Base-by-base conservation (phyloP, 1,139 yeast genomes). In the Lodderomyces theae region DNA sequence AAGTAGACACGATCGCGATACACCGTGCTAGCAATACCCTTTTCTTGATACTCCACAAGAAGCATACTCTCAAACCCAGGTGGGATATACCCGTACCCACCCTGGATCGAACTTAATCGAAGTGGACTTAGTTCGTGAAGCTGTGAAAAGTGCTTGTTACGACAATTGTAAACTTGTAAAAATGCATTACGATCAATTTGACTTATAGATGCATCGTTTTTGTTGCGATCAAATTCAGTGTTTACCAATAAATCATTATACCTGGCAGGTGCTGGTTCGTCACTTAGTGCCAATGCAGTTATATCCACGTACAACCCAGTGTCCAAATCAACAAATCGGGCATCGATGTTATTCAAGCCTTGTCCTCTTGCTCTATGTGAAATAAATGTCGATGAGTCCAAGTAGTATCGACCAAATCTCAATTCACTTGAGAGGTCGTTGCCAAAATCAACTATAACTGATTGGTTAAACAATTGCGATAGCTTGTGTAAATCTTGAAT, bases 281-380 rank as follows among this genome's bases (percentile, higher is more conserved):
- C 61, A 26, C 71, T 61, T 11, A 70, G 44, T 19, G 79, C 70
- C 39, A 79, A 57, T 0, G 77, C 84, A 2, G 84, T 79, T 21
- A 79, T 74, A 60, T 86, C 96, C 42, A 87, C 75, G 56, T 82
- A 86, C 40, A 82, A 59, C 1, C 95, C 96, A 11, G 86, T 76
- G 46, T 82, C 85, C 8, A 81, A 67, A 58, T 87, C 95, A 43
- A 87, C 77, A 53, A 86, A 85, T 43, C 95, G 71, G 1, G 92
- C 95, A 64, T 86, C 96, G 46, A 86, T 86, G 46, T 83, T 80
- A 57, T 86, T 87, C 32, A 57, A 56, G 1, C 74, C 73, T 45
- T 66, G 66, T 7, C 63, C 66, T 43, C 58, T 58, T 16, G 50
- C 54, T 35, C 76, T 53, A 34, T 58, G 60, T 13, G 66, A 57